phyloP scores from a whole-genome alignment of 306 rosid genomes.

The Benincasa hispida region DNA sequence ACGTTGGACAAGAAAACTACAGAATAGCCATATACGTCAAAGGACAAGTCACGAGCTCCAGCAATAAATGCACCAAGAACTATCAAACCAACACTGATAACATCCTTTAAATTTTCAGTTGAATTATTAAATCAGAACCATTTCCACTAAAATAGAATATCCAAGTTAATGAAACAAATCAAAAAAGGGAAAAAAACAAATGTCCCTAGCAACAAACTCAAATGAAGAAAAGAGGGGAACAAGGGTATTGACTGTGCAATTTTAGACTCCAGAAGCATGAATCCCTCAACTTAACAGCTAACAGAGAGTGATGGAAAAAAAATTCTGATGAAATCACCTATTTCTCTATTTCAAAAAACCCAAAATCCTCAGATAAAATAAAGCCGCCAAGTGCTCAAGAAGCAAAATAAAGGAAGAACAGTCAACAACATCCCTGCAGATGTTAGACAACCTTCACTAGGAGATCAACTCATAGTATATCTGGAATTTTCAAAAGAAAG shows the following conservation, averaged over 20 bases:
- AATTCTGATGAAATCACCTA: background rate
- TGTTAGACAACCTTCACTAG: background rate
- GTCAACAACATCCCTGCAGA: background rate
- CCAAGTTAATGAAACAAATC: background rate
- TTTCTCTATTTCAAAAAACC: background rate
- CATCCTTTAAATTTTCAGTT: slow-evolving; percentile 64
- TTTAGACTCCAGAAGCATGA: background rate
- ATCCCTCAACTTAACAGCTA: background rate
- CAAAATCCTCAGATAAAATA: background rate
- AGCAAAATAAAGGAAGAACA: background rate
- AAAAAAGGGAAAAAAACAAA: background rate
- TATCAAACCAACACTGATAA: slow-evolving; percentile 93
- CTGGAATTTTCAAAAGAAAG: background rate
- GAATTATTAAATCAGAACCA: slow-evolving; percentile 42
- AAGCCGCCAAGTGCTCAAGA: background rate
- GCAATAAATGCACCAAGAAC: slow-evolving; percentile 88
- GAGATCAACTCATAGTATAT: background rate
- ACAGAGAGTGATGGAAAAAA: background rate
- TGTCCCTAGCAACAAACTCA: background rate
- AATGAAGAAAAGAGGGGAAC: background rate
- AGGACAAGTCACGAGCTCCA: slow-evolving; percentile 85
- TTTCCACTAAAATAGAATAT: slow-evolving; percentile 16
- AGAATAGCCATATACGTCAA: slow-evolving; percentile 76
- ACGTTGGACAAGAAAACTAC: slow-evolving; percentile 82
- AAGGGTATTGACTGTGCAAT: background rate